Conservation (phyloP, 345 rosid species). For the Limnanthes douglasii region DNA sequence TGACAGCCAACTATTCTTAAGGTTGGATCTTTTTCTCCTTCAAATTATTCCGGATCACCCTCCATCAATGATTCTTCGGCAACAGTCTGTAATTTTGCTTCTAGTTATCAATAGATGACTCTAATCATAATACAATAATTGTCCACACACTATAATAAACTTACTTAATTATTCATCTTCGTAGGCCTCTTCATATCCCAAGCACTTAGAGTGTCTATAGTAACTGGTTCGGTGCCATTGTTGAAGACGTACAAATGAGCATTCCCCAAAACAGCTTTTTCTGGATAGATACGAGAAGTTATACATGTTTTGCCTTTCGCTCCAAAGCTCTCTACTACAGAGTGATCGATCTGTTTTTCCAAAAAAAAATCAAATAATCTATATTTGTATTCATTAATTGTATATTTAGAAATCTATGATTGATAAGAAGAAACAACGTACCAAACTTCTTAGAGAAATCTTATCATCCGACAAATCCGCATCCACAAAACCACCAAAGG, state of each 20-base stretch:
- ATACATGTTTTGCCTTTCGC: conserved; percentile 55
- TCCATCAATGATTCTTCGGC: too few relatives aligned
- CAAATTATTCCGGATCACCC: too few relatives aligned
- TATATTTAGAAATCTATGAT: conserved; percentile 14
- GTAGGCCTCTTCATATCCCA: conserved; percentile 67
- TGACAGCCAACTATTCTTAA: too few relatives aligned
- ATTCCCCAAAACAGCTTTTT: conserved; percentile 19
- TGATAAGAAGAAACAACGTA: conserved; percentile 2
- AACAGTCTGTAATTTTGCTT: too few relatives aligned
- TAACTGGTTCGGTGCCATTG: conserved; percentile 39
- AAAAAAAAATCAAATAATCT: background rate
- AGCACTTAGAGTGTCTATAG: conserved; percentile 39
- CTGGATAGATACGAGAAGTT: conserved; percentile 69
- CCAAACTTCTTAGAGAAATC: conserved; percentile 66
- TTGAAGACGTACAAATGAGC: conserved; percentile 67
- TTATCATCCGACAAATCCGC: conserved; percentile 35
- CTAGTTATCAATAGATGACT: too few relatives aligned
- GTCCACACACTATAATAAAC: too few relatives aligned
- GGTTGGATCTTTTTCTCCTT: too few relatives aligned
- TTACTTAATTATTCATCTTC: conserved; percentile 22
- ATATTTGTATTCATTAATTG: background rate
- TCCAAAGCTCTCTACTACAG: conserved; percentile 70
- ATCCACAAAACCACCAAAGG: conserved; percentile 65
- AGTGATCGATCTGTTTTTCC: conserved; percentile 44
- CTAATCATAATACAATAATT: too few relatives aligned